phyloP scores from a whole-genome alignment of 352 stramenopile genomes.

The Globisporangium echinulatum region DNA sequence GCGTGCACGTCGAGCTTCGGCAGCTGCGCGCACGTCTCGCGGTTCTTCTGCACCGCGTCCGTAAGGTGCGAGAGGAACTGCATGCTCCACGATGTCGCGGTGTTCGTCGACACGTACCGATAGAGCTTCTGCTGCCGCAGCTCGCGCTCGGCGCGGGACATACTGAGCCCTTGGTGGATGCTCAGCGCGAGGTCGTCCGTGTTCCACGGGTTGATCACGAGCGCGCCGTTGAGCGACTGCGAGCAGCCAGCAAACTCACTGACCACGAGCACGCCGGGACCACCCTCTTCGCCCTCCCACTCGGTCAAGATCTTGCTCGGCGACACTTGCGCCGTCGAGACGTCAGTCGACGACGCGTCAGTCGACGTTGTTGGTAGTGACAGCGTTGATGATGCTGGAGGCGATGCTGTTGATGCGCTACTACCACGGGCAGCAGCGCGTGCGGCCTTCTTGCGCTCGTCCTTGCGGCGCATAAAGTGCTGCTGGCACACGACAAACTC shows the following conservation, averaged over 20 bases:
- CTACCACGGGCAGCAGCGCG: slow-evolving; percentile 17
- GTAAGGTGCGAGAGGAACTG: slow-evolving; percentile 71
- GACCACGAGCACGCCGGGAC: slow-evolving; percentile 79
- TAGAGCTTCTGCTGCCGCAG: slow-evolving; percentile 89
- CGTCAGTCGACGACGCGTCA: slow-evolving; percentile 12
- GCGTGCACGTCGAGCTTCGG: slow-evolving; percentile 52
- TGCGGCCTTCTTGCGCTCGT: slow-evolving; percentile 50
- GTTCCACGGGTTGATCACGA: slow-evolving; percentile 87
- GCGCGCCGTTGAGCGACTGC: slow-evolving; percentile 79
- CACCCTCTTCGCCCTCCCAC: slow-evolving; percentile 74
- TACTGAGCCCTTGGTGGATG: slow-evolving; percentile 79
- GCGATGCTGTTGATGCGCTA: background rate
- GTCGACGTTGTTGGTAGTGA: slow-evolving; percentile 1
- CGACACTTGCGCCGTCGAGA: slow-evolving; percentile 16
- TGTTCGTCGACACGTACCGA: slow-evolving; percentile 85
- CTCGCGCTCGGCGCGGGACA: slow-evolving; percentile 77
- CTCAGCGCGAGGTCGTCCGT: slow-evolving; percentile 78
- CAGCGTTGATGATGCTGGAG: background rate
- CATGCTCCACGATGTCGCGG: slow-evolving; percentile 74
- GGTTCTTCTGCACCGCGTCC: slow-evolving; percentile 57
- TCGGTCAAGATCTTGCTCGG: slow-evolving; percentile 56
- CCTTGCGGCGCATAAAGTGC: slow-evolving; percentile 75
- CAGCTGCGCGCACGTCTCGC: slow-evolving; percentile 35
- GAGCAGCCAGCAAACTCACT: slow-evolving; percentile 87
- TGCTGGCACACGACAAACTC: slow-evolving; percentile 88